Evolutionary conservation across 192 early-diverging fungal species (phyloP).

Genomic region (Lunasporangiospora selenospora): DNA sequence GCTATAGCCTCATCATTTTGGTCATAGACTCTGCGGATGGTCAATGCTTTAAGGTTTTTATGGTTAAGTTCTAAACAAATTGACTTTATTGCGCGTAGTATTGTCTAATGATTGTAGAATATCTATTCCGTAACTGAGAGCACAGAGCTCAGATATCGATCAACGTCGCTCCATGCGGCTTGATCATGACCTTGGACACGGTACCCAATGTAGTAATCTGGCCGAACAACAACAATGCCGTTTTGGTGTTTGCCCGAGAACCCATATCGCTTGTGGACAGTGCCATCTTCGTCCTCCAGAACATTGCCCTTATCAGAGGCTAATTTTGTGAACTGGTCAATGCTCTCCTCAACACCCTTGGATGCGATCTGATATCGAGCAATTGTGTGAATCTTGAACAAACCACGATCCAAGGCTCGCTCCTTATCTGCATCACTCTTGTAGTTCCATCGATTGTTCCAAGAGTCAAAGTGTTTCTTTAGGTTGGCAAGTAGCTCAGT

Average conservation of each 20-base stretch:
- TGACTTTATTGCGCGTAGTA: too few relatives aligned
- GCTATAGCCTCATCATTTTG: too few relatives aligned
- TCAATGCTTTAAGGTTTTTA: too few relatives aligned
- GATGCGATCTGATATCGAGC: neutral
- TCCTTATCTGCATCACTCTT: conserved; percentile 9
- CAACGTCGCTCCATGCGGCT: neutral
- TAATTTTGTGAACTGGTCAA: neutral
- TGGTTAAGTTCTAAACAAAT: too few relatives aligned
- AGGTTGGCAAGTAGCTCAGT: conserved; percentile 15
- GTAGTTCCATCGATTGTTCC: conserved; percentile 19
- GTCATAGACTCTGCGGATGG: too few relatives aligned
- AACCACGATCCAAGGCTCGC: too few relatives aligned
- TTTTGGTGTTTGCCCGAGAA: neutral
- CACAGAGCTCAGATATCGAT: neutral
- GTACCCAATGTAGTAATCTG: conserved; percentile 2
- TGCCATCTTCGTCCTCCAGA: neutral
- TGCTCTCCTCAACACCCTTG: too few relatives aligned
- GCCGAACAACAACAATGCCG: conserved; percentile 1
- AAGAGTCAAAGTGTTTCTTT: neutral
- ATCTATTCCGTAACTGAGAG: too few relatives aligned
- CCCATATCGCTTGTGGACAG: neutral
- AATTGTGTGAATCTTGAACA: conserved; percentile 26
- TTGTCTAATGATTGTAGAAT: too few relatives aligned
- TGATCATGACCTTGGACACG: neutral
- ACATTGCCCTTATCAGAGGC: neutral